Conservation (phyloP, 108 stramenopile species). For the Mediolabrus comicus region DNA sequence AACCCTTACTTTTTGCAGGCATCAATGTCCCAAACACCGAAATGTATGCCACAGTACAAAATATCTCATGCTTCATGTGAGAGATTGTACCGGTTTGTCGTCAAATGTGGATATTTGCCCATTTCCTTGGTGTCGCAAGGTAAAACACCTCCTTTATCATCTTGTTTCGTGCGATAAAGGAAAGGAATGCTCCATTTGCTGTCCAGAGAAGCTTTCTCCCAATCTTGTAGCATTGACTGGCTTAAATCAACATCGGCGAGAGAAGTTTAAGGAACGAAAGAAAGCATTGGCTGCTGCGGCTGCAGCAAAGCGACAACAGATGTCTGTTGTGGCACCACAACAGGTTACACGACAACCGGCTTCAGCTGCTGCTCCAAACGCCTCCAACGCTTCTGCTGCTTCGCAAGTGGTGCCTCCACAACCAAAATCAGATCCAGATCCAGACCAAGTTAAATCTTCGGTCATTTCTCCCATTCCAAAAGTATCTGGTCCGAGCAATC, state of each 20-base stretch:
- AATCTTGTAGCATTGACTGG: constrained; percentile 58
- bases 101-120: constrained; percentile 83
- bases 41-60: constrained; percentile 81
- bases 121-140: constrained; percentile 92
- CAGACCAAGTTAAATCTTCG: neutral
- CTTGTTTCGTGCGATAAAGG: constrained; percentile 69
- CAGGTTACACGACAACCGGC: neutral
- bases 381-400: neutral
- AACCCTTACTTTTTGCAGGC: constrained; percentile 37
- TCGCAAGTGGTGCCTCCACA: neutral
- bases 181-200: constrained; percentile 62
- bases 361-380: neutral
- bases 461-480: neutral
- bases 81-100: constrained; percentile 87
- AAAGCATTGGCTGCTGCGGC: constrained; percentile 30
- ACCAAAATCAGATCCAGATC: neutral
- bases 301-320: constrained; percentile 15
- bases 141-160: constrained; percentile 86
- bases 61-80: constrained; percentile 90
- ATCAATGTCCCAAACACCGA: constrained; percentile 64
- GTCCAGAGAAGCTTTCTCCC: constrained; percentile 45
- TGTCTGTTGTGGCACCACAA: constrained; percentile 8
- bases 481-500: neutral
- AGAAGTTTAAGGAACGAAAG: constrained; percentile 42
- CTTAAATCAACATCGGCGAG: constrained; percentile 60